Evolutionary conservation across 176 grass and related monocot species (phyloP).

Genomic region (Avena sativa): DNA sequence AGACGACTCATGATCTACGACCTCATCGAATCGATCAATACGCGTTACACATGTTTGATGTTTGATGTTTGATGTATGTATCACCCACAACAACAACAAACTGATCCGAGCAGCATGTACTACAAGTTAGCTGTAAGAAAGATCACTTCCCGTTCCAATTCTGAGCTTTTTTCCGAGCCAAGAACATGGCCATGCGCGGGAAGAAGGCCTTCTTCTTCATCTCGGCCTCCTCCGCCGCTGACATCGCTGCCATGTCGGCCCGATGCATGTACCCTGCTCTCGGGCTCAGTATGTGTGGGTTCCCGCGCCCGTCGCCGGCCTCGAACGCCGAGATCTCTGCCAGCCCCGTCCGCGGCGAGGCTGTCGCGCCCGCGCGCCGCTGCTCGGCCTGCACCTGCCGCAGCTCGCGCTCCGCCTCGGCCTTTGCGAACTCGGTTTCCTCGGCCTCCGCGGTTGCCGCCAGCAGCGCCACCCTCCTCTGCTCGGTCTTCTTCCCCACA

Average conservation of each 20-base stretch:
- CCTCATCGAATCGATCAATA: background rate
- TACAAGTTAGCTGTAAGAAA: background rate
- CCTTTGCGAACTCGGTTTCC: conserved; percentile 48
- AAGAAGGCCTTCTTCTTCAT: conserved; percentile 59
- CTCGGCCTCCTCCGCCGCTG: conserved; percentile 10
- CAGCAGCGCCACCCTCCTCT: conserved; percentile 50
- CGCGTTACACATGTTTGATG: conserved; percentile 18
- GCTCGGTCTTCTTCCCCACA: conserved; percentile 41
- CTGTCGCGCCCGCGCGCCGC: conserved; percentile 34
- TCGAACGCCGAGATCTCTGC: conserved; percentile 58
- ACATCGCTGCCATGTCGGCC: background rate
- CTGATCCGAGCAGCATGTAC: background rate
- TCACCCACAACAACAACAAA: background rate
- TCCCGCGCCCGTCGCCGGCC: conserved; percentile 9
- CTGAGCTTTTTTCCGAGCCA: conserved; percentile 73
- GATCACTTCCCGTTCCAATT: conserved; percentile 46
- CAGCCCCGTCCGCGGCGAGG: conserved; percentile 40
- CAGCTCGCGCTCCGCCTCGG: conserved; percentile 62
- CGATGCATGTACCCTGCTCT: conserved; percentile 53
- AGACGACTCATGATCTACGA: too few relatives aligned
- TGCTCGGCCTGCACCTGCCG: conserved; percentile 54
- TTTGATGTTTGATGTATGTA: background rate
- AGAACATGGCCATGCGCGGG: conserved; percentile 69
- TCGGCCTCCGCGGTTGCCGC: conserved; percentile 57
- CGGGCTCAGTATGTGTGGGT: conserved; percentile 57